These are phyloP conservation scores for Penicillium atrosanguineum DNA, from an alignment of 495 filamentous ascomycete genomes.

Conservation along the genomic window DNA sequence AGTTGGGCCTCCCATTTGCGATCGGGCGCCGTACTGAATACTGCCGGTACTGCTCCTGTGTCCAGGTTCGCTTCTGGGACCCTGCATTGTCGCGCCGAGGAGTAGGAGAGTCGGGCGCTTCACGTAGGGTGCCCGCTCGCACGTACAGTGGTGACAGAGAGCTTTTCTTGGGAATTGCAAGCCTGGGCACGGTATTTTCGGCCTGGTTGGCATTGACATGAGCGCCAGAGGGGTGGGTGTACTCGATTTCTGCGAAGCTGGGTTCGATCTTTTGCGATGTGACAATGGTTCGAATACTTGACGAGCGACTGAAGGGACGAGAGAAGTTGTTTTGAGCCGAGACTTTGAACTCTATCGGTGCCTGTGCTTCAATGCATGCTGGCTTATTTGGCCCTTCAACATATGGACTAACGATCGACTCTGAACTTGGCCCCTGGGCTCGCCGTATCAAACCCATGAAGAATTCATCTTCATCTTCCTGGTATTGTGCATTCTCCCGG, in stretches of 20 bases:
- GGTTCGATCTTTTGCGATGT: constrained; percentile 15
- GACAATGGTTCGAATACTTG: constrained; percentile 28
- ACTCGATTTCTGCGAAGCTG: neutral
- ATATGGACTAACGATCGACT: neutral
- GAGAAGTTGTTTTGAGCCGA: constrained; percentile 35
- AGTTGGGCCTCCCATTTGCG: constrained; percentile 21
- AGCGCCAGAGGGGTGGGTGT: neutral
- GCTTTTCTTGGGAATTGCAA: neutral
- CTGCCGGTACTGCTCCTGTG: constrained; percentile 33
- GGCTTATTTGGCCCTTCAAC: neutral
- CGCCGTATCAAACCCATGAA: constrained; percentile 15
- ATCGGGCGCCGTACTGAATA: constrained; percentile 33
- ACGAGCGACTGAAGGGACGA: constrained; percentile 34
- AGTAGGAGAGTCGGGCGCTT: constrained; percentile 32
- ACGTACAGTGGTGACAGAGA: constrained; percentile 27
- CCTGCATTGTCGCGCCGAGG: constrained; percentile 20
- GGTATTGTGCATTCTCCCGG: constrained; percentile 59
- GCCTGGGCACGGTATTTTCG: constrained; percentile 4
- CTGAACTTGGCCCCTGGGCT: constrained; percentile 1
- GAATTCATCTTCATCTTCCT: constrained; percentile 40
- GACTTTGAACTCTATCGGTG: constrained; percentile 8
- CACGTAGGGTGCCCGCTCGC: constrained; percentile 20
- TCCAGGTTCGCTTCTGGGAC: constrained; percentile 22
- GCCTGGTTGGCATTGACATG: neutral
- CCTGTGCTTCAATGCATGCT: neutral